Base-by-base conservation (phyloP, 441 rosid genomes). In the Erodium chrysanthum region DNA sequence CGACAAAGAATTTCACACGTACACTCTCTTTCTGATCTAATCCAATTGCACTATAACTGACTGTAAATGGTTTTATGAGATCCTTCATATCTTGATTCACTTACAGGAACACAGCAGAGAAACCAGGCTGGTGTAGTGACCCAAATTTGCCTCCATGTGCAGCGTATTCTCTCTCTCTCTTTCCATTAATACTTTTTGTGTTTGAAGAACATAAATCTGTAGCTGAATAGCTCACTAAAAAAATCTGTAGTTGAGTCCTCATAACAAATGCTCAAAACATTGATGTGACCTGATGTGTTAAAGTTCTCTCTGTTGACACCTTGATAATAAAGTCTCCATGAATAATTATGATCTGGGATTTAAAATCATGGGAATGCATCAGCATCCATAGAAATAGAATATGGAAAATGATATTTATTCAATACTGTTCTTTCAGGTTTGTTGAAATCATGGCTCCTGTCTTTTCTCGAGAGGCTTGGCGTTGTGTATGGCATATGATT, bases 381-480 rank as follows among this genome's bases (percentile, higher is more conserved):
- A 37, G 10, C 42, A 37, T 8, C 10, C 10, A 8, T 37, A 37
- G 42, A 8, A 37, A 5, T 37, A 37, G 42, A 37, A 7, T 7
- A 37, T 37, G 12, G 42, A 6, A 37, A 37, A 37, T 37, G 2
- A 37, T 37, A 37, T 2, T 11, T 14, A 61, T 59, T 18, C 73
- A 18, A 35, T 67, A 9, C 10, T 37, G 23, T n/a, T 70, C 52
- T 76, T 63, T 76, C 86, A 92, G 96, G 52, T 92, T 92, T 79
- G 96, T 92, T 76, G 98, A 90, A 83, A 92, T 92, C 71, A 92
- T 90, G 98, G 98, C 96, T 5, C 98, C 98, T 22, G 98, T 92
- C 42, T 90, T 92, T 78, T 88, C 96, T 60, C 82, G 77, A 40
- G 88, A 88, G 72, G 93, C 96, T 71, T 92, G 98, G 98, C 89